Base-by-base conservation (phyloP, 768 basidiomycete species). In the Rubroboletus pulcherrimus region DNA sequence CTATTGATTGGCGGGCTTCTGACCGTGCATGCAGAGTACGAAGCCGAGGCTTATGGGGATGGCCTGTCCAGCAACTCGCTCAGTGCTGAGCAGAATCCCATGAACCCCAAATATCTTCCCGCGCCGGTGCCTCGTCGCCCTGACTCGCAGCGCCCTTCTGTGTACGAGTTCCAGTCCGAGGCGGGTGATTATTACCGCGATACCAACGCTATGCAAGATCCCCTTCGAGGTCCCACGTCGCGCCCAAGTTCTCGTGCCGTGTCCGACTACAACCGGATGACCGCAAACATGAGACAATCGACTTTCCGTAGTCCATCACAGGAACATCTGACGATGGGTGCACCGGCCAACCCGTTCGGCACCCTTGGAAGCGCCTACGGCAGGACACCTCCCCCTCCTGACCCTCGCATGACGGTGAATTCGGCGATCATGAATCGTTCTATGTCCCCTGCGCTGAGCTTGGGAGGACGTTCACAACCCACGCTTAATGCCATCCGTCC, bases 171-270 rank as follows among this genome's bases (percentile, higher is more conserved):
- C 51, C 69, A 66, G 41, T 80, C 78, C 12, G 74, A 75, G 51
- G 71, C 76, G 0, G 81, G 80, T 5, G 85, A 87, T 63, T 86
- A 74, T 69, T 87, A 81, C 70, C 79, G 82, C 39, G 81, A 86
- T 66, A 81, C 77, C 54, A 81, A 77, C 50, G 56, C 68, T 43
- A 65, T 73, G 53, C 72, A 75, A 51, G 74, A 74, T 29, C 59
- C 65, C 17, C 63, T 70, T 40, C 72, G 69, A 17, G 54, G 35
- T 12, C 51, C 65, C 10, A 51, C 63, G 11, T 68, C 67, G 45
- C 68, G 70, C 29, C 64, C 71, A 9, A 74, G 73, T 42, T 71
- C 70, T 33, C 70, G 70, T 48, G 58, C 67, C 8, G 10, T 64
- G 43, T 67, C 71, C 8, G 70, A 71, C 11, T 55, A 62, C 59